Evolutionary conservation across 306 rosid species (phyloP), one percentile per base, ranked within the genome.

Genomic region (Ziziphus jujuba): DNA sequence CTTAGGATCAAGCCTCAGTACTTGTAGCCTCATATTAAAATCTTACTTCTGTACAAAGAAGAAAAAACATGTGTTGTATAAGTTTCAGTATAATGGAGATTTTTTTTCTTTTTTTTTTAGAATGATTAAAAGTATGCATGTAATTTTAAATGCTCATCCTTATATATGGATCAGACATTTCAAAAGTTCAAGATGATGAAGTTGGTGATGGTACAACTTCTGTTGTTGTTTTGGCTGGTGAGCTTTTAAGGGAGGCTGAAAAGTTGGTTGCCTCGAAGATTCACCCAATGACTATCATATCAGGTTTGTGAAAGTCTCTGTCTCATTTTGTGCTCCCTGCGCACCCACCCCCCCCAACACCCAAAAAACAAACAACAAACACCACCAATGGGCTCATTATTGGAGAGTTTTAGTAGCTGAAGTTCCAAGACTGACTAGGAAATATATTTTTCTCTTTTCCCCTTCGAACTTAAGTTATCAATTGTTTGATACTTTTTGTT

Each of bases 201-300:
- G 99, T 95, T 80, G 99, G 99, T 51, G 97, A 90, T 69, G 99
- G 99, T 67, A 95, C 99, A 59, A 95, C 99, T 63, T 95, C 99
- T 45, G 99, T 95, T 77, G 99, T 95, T 80, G 97, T 95, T 50
- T 76, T 95, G 84, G 99, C 99, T 47, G 99, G 99, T 34, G 99
- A 95, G 72, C 97, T 95, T 55, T 73, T 95, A 58, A 80, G 90
- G 77, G 97, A 95, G 78, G 97, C 99, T 31, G 99, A 95, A 80
- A 95, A 90, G 84, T 88, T 95, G 69, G 92, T 95, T 50, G 89
- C 91, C 33, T 74, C 83, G 34, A 93, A 93, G 82, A 88, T 93
- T 77, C 99, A 93, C 79, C 99, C 99, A 0, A 93, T 93, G 99
- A 93, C 99, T 9, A 88, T 93, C 76, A 93, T 93, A 80, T 77